These are phyloP conservation scores for Sporothrix variecibatus DNA, from an alignment of 2,329 filamentous ascomycete genomes.

Conservation along the genomic window DNA sequence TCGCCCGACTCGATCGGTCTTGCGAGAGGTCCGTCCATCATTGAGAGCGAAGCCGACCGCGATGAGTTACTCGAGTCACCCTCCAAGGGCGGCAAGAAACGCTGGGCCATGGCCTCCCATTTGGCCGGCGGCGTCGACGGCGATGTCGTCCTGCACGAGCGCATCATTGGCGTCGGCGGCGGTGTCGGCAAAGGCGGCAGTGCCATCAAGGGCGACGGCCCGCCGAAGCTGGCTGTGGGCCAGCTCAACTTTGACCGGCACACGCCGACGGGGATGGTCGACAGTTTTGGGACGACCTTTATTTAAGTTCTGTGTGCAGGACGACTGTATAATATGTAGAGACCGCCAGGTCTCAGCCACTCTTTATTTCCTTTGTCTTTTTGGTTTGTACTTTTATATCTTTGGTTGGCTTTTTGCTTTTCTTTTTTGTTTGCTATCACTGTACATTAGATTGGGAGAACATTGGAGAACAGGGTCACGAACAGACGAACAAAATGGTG, in stretches of 20 bases:
- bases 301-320: constrained; percentile 33
- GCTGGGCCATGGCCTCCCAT: constrained; percentile 21
- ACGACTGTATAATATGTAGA: not conserved
- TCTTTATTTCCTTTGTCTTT: not conserved
- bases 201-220: constrained; percentile 27
- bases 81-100: not conserved
- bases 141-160: constrained; percentile 2
- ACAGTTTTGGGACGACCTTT: constrained; percentile 40
- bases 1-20: constrained; percentile 37
- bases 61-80: not conserved
- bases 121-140: not conserved
- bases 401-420: not conserved
- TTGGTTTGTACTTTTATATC: not conserved
- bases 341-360: constrained; percentile 5
- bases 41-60: constrained; percentile 20
- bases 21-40: constrained; percentile 39
- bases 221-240: constrained; percentile 15
- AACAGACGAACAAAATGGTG: constrained; percentile 1
- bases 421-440: not conserved
- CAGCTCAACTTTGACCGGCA: constrained; percentile 30
- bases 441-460: not conserved
- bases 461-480: not conserved
- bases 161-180: not conserved
- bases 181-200: not conserved
- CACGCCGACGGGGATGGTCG: constrained; percentile 36